Conservation (phyloP, 257 asterid species). For the Capsicum chinense region DNA sequence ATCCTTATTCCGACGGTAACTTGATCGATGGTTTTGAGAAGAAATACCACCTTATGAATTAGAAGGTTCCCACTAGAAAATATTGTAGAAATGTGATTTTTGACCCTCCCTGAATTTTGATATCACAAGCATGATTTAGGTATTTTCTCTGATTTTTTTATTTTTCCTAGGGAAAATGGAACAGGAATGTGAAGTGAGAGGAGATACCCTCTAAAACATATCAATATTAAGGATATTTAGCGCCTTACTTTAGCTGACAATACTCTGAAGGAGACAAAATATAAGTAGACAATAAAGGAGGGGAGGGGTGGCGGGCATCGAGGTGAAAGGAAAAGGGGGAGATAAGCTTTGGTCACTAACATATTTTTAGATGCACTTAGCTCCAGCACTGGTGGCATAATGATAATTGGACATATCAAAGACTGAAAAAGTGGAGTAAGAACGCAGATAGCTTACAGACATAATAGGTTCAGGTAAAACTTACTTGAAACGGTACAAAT, state of each 20-base stretch:
- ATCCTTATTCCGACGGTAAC: not conserved
- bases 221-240: not conserved
- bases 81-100: not conserved
- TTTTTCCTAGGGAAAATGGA: not conserved
- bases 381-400: not conserved
- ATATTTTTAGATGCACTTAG: not conserved
- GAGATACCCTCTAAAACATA: not conserved
- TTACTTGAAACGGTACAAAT: not conserved
- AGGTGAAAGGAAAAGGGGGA: not conserved
- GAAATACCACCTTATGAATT: not conserved
- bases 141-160: not conserved
- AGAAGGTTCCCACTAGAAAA: not conserved
- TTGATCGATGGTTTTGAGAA: conserved; percentile 3
- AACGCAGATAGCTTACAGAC: not conserved
- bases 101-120: not conserved
- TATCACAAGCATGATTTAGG: not conserved
- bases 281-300: not conserved
- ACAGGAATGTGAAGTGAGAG: not conserved
- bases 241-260: not conserved
- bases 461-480: not conserved
- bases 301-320: not conserved
- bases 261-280: not conserved
- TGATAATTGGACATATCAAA: not conserved
- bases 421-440: not conserved
- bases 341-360: not conserved